Evolutionary conservation across 768 basidiomycete genomes (phyloP), one percentile per base, ranked within the genome.

Genomic region (Leccinellum albellum): DNA sequence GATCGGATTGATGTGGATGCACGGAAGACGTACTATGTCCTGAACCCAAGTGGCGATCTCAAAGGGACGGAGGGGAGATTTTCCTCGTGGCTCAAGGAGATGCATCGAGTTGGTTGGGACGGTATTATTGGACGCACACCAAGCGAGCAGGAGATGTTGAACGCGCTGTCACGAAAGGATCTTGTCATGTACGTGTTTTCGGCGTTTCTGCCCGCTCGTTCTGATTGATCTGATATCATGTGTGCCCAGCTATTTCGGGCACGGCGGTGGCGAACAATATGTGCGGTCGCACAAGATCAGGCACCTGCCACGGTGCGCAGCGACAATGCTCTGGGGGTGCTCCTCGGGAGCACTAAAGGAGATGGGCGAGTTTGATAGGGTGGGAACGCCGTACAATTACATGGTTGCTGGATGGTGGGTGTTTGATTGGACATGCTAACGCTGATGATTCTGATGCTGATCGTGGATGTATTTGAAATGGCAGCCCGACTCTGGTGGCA

Each of bases 241-340:
- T 37, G 37, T 20, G 37, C 26, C 2, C 61, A 98, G 96, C 12
- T 99, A 98, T 73, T 97, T 98, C 66, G 97, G 97, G 14, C 97
- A 99, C 65, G 94, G 94, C 2, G 95, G 95, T 7, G 95, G 85
- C 1, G 95, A 98, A 67, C 96, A 98, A 64, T 99, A 96, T 66
- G 79, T 91, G 7, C 87, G 91, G 3, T 91, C 94, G 2, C 88
- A 91, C 69, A 89, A 87, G 65, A 84, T 99, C 53, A 81, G 91
- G 8, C 82, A 87, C 57, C 78, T 98, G 32, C 81, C 82, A 1
- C 79, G 80, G n/a, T 98, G 97, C 68, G 95, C 97, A 7, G 88
- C 88, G 14, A 89, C 91, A 1, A 94, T 98, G 92, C 81, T 99
- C 3, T 99, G 96, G 97, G 97, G 97, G 1, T 99, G 97, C 77